Evolutionary conservation across 441 rosid genomes (phyloP).

Genomic region (Raphanus hybrid): DNA sequence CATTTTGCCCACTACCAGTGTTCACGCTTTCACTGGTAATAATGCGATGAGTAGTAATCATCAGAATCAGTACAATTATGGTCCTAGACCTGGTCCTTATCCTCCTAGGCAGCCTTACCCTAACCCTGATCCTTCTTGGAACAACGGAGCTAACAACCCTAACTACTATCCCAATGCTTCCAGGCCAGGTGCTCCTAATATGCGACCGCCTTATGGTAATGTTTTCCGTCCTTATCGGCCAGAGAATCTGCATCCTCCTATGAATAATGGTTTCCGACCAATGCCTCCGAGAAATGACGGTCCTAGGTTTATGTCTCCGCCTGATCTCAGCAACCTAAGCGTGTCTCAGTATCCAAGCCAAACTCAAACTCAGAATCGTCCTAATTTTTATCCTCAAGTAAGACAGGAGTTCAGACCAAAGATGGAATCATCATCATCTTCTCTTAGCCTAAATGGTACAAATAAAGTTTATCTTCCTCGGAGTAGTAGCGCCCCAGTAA

Average conservation of each 20-base stretch:
- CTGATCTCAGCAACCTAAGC: constrained; percentile 59
- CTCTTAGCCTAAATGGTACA: constrained; percentile 44
- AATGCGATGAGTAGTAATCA: constrained; percentile 44
- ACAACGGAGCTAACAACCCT: constrained; percentile 43
- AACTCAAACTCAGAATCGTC: constrained; percentile 48
- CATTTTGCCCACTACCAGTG: constrained; percentile 45
- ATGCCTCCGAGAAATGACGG: constrained; percentile 50
- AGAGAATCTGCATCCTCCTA: constrained; percentile 45
- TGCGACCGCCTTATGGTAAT: constrained; percentile 50
- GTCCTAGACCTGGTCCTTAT: constrained; percentile 48
- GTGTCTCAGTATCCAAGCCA: constrained; percentile 46
- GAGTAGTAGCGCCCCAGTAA: constrained; percentile 40
- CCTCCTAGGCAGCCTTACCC: constrained; percentile 48
- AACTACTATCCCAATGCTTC: constrained; percentile 46
- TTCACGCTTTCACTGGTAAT: constrained; percentile 36
- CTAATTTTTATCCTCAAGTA: constrained; percentile 49
- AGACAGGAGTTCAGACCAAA: constrained; percentile 49
- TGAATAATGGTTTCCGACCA: constrained; percentile 50
- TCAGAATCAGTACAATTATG: constrained; percentile 48
- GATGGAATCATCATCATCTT: constrained; percentile 36
- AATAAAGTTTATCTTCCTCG: constrained; percentile 38
- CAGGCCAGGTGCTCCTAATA: constrained; percentile 51
- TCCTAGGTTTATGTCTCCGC: constrained; percentile 49
- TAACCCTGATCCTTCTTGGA: constrained; percentile 47
- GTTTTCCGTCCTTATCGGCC: constrained; percentile 47